Base-by-base conservation (phyloP, 345 rosid species). In the Lenwebbia sp. region DNA sequence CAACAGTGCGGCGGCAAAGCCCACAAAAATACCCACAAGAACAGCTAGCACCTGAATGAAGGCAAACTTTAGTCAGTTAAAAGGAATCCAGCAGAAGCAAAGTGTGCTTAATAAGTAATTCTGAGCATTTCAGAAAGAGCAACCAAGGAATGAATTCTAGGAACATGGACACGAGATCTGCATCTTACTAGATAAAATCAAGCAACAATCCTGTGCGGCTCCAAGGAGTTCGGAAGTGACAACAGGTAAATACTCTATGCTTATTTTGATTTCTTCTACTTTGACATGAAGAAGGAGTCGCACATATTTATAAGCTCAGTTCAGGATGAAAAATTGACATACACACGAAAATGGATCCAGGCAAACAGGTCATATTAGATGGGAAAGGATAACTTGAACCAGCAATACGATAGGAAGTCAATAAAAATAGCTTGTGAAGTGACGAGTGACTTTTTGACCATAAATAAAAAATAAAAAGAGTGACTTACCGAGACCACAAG, bases 401-500 rank as follows among this genome's bases (percentile, higher is more conserved):
- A 33, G 78, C 13, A 65, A 82, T 82, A n/a, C 26, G 2, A 82
- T 28, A 37, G 57, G 37, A 51, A 50, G 37, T 28, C 14, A 17
- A 51, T 26, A 52, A 83, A 51, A 83, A 44, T 70, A 70, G 78
- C 78, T 70, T 33, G 25, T 70, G 78, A 65, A 62, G 75, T 62
- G 75, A 33, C 37, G 58, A 83, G 84, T 37, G 84, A 83, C 55
- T 83, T 30, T 53, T 54, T 23, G 62, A 83, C 40, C 37, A 49
- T 49, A 49, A 10, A 49, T 17, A 49, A n/a, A 57, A 40, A 70
- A 84, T 56, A 74, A 0, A 82, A 85, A 82, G 87, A 82, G 65
- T 57, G 44, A 83, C 99, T 92, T 92, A 97, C 99, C 95, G 90
- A 87, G 87, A 91, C 87, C 89, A 95, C 50, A 78, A 95, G 89